Percentiles rank a stretch among this genome's conserved stretches.
Evolutionary conservation across 2,329 filamentous ascomycete species (phyloP).

Genomic region (Xylariaceae sp.): DNA sequence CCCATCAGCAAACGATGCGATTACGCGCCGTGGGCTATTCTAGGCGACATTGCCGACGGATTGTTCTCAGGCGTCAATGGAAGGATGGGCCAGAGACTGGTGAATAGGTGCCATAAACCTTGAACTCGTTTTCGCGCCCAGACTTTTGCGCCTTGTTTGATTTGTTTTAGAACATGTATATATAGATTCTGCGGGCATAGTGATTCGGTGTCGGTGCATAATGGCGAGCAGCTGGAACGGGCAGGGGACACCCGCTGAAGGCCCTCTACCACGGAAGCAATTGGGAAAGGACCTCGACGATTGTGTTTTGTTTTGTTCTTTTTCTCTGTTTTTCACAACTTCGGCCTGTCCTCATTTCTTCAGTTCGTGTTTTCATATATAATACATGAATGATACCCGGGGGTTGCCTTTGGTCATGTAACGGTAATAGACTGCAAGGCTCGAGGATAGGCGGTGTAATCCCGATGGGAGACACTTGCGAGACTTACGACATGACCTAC

Average conservation of each 20-base stretch:
- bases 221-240: constrained; percentile 13
- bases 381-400: constrained; percentile 28
- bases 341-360: background rate
- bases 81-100: constrained; percentile 25
- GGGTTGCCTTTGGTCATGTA: constrained; percentile 26
- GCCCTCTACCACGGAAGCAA: constrained; percentile 16
- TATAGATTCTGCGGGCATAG: constrained; percentile 15
- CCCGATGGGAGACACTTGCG: constrained; percentile 11
- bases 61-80: constrained; percentile 37
- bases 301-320: background rate
- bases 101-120: constrained; percentile 25
- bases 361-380: background rate
- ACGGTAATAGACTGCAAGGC: constrained; percentile 19
- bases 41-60: constrained; percentile 36
- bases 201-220: constrained; percentile 16
- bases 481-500: background rate
- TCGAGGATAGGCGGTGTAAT: constrained; percentile 15
- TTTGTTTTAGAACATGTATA: constrained; percentile 12
- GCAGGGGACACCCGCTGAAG: constrained; percentile 5
- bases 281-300: constrained; percentile 19
- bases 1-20: constrained; percentile 37
- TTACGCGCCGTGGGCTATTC: constrained; percentile 45
- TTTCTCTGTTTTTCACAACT: background rate
- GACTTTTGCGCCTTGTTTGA: background rate
- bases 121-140: constrained; percentile 1